Evolutionary conservation across 495 filamentous ascomycete genomes (phyloP), one percentile per base, ranked within the genome.

Genomic region (Talaromyces trachyspermus): DNA sequence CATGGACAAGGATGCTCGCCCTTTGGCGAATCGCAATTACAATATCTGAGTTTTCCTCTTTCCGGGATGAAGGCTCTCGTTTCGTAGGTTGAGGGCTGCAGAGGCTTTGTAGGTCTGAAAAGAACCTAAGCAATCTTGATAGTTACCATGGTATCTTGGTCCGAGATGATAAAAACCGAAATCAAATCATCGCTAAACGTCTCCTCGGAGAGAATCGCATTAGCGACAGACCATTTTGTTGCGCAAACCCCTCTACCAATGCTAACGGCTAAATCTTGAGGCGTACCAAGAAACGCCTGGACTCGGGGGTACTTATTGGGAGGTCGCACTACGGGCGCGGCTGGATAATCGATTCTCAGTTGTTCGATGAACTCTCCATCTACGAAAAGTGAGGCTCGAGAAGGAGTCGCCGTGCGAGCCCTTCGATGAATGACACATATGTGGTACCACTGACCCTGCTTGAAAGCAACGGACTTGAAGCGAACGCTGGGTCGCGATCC

Each of bases 101-200:
- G 94, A 96, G n/a, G 94, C 89, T 50, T 83, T 83, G 59, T 97
- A 98, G 0, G 92, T 98, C 58, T 96, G 90, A 57, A 98, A 95
- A 12, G 90, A 91, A 8, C 92, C 92, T 17, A 98, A 73, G 51
- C 88, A 89, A 59, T 98, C 92, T 60, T 98, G 92, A 55, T 91
- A 95, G 58, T 96, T 97, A 2, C 92, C 92, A 61, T 85, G 80
- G 55, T 98, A 98, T 26, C 88, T 81, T 17, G 87, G 83, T 1
- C 92, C 90, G 12, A 98, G 80, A 44, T 89, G 86, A 61, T 84
- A 88, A 91, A 85, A 2, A 97, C 92, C 19, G 91, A 82, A 18
- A 97, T 75, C 46, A 96, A 76, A 59, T 98, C 94, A 54, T 96
- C 91, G 46, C 88, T 95, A 35, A 94, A 76, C 2, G 83, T 79